These are phyloP conservation scores for Ambrosia trifida DNA, from an alignment of 129 eudicot genomes.

Conservation along the genomic window DNA sequence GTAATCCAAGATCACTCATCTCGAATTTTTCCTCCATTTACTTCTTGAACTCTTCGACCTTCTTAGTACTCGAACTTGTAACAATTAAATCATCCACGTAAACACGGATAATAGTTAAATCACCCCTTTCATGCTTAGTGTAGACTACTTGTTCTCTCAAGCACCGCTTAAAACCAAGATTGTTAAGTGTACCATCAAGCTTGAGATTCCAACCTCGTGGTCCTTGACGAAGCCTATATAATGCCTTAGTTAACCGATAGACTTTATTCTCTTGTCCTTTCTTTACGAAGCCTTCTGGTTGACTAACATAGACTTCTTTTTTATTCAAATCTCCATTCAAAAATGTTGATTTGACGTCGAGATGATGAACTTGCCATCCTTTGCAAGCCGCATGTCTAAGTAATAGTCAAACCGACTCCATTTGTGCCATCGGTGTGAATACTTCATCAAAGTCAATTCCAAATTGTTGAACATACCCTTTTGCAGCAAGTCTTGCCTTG, in stretches of 20 bases:
- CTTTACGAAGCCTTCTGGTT: too few relatives aligned
- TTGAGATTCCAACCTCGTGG: conserved; percentile 5
- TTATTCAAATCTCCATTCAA: not conserved
- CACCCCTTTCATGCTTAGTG: not conserved
- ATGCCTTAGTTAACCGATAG: too few relatives aligned
- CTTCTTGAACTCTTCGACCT: too few relatives aligned
- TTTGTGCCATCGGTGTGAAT: too few relatives aligned
- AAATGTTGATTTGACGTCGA: not conserved
- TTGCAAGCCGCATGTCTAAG: not conserved
- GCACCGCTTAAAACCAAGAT: conserved; percentile 1
- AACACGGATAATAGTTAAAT: too few relatives aligned
- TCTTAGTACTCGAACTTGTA: too few relatives aligned
- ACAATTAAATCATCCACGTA: too few relatives aligned
- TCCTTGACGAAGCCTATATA: not conserved
- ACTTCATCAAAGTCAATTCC: not conserved
- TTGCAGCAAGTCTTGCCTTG: not conserved
- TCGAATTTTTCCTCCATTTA: too few relatives aligned
- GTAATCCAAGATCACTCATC: not conserved
- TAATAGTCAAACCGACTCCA: too few relatives aligned
- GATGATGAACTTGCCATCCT: not conserved
- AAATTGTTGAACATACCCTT: not conserved
- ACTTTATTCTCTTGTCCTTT: too few relatives aligned
- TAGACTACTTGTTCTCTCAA: not conserved
- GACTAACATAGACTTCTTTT: too few relatives aligned
- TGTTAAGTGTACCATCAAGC: not conserved